Evolutionary conservation across 2,329 filamentous ascomycete genomes (phyloP), one percentile per base, ranked within the genome.

Genomic region (Elsinoe australis): DNA sequence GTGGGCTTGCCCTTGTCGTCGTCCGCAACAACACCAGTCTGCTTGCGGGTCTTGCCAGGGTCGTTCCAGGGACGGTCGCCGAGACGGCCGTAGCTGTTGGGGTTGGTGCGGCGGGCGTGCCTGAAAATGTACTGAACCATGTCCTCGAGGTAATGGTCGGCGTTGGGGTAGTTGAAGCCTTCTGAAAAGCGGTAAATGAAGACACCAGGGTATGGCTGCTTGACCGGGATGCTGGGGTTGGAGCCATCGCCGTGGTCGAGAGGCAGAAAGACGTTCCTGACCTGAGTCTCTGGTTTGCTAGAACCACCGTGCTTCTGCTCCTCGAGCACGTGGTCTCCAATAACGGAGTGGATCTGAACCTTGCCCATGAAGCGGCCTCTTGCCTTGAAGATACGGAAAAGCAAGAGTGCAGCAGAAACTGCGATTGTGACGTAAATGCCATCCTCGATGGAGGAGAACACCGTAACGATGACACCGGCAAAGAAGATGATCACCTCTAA

Each of bases 161-260:
- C 88, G 58, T 95, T 98, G 52, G 90, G 87, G 60, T 96, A 98
- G 67, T 92, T 94, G 74, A 94, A 95, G 34, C 89, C 87, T 68
- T 96, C 90, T 0, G 85, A 81, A 66, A 95, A 95, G 35, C 90
- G 82, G 70, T 94, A 96, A 60, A 96, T 94, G 67, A 96, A 94
- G 55, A 98, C 77, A 46, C 92, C 92, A 0, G 90, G 90, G 59
- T 92, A 87, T 1, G 92, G 89, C 48, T 79, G 79, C 53, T 85
- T 74, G n/a, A 94, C 72, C 8, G 83, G 75, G 38, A 96, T 74
- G 19, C 83, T 75, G 0, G 90, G 90, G 64, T 96, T 96, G 1
- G 87, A 88, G 22, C 90, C 90, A 62, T 96, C 90, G n/a, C 74
- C 73, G 62, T 94, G 87, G 58, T 86, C 80, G 51, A 95, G 73